Evolutionary conservation across 2,329 filamentous ascomycete genomes (phyloP).

Genomic region (Coniella vitis): DNA sequence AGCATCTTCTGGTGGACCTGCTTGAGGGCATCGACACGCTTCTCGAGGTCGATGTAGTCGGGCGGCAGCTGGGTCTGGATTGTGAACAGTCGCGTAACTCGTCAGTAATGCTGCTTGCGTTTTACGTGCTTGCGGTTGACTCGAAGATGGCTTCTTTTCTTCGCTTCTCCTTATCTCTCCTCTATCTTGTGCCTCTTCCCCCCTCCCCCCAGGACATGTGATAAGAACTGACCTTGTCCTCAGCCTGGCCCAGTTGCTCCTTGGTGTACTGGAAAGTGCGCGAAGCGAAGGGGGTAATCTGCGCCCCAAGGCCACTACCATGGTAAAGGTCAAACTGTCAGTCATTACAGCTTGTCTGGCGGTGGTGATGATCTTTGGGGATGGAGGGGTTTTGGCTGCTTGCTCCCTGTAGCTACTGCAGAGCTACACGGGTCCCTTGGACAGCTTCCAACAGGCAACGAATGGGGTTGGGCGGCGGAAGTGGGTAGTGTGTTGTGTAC

Average conservation of each 20-base stretch:
- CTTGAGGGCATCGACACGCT: conserved; percentile 95
- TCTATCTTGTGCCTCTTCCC: no score
- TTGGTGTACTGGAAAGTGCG: conserved; percentile 96
- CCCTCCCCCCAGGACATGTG: neutral
- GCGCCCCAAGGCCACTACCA: conserved; percentile 56
- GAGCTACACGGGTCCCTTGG: no score
- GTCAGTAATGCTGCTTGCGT: neutral
- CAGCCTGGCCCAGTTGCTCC: conserved; percentile 90
- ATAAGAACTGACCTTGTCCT: conserved; percentile 75
- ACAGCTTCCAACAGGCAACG: conserved; percentile 11
- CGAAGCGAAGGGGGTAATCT: conserved; percentile 86
- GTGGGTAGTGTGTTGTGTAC: conserved; percentile 29
- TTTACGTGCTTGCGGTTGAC: neutral
- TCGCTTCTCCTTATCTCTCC: neutral
- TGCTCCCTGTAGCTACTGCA: no score
- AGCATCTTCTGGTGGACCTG: conserved; percentile 96
- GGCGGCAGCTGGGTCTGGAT: conserved; percentile 85
- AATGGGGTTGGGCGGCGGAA: conserved; percentile 2
- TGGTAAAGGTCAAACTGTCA: conserved; percentile 18
- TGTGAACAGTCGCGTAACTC: conserved; percentile 1
- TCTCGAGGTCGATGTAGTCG: conserved; percentile 98
- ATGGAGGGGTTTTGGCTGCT: no score
- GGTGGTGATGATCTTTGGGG: no score
- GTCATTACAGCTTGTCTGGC: no score
- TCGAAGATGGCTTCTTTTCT: neutral